phyloP scores from a whole-genome alignment of 768 basidiomycete genomes.

The Suillus plorans region DNA sequence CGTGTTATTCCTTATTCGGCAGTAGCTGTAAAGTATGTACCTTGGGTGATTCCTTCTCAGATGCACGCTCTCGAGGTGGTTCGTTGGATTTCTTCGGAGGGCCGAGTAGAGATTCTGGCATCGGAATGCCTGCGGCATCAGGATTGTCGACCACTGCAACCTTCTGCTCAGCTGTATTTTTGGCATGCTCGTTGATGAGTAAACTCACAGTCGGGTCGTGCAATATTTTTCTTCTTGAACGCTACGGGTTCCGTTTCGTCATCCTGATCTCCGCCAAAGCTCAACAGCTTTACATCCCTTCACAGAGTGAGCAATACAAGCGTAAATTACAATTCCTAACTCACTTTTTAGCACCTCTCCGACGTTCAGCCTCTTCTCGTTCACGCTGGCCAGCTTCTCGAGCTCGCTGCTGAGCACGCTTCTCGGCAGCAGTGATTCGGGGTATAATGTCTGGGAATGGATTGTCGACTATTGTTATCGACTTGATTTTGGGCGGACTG shows the following conservation, averaged over 20 bases:
- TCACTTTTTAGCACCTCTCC: conserved; percentile 87
- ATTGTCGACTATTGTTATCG: conserved; percentile 83
- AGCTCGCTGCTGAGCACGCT: conserved; percentile 79
- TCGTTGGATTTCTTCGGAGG: conserved; percentile 1
- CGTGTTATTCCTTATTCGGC: neutral
- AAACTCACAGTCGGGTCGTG: conserved; percentile 77
- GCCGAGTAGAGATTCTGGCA: conserved; percentile 11
- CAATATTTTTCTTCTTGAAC: conserved; percentile 80
- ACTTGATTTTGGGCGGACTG: conserved; percentile 91
- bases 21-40: conserved; percentile 10
- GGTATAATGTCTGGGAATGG: conserved; percentile 96
- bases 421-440: conserved; percentile 93
- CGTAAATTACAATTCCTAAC: conserved; percentile 21
- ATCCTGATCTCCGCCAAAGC: conserved; percentile 75
- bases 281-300: conserved; percentile 83
- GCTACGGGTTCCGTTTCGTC: conserved; percentile 54
- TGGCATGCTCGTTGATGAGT: neutral
- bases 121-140: conserved; percentile 6
- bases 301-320: conserved; percentile 27
- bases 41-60: conserved; percentile 15
- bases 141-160: conserved; percentile 24
- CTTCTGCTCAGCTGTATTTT: neutral
- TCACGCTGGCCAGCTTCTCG: conserved; percentile 73
- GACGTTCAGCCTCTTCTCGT: conserved; percentile 70
- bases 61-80: conserved; percentile 3